Evolutionary conservation across 257 asterid genomes (phyloP), one percentile per base, ranked within the genome.

Genomic region (Nicotiana knightiana): DNA sequence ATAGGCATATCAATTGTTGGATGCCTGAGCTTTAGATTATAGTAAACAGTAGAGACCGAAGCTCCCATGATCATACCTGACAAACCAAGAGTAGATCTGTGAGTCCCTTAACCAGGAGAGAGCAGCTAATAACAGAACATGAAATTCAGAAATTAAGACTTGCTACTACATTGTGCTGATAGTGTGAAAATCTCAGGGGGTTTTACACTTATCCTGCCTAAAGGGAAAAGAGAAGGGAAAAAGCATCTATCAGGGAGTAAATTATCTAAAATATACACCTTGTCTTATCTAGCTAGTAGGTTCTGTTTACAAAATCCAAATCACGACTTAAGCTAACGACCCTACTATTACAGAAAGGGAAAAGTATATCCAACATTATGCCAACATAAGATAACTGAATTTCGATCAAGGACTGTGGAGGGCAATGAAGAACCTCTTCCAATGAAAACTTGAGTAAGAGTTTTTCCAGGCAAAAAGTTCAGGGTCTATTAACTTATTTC

Each of bases 31-130:
- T 83, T 92, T 81, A 96, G 97, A 85, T 96, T 96, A 86, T 92
- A 96, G 88, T 96, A 94, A 73, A 96, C 99, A 48, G 98, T 93
- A 6, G 99, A 94, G 79, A 68, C 92, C 12, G 99, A 88, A 81
- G 93, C 98, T 68, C 99, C 99, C 99, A 94, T 96, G 87, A 96
- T 96, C 99, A 96, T 96, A 90, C 98, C 99, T 96, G 93, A 64
- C 39, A 85, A 43, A 83, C 43, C 75, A 78, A 85, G 79, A 73
- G 26, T 51, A 75, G 82, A 79, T 37, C 67, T 6, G 55, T 66
- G 79, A 80, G 32, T 81, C 30, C 79, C 81, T 53, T 67, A 76
- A 75, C 79, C 46, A 26, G 26, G 43, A 75, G 63, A 75, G 63
- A 75, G 63, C 16, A 75, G 79, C 63, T 48, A 75, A 75, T 26